phyloP scores from a whole-genome alignment of 2,329 filamentous ascomycete species.

The Helicocarpus griseus region DNA sequence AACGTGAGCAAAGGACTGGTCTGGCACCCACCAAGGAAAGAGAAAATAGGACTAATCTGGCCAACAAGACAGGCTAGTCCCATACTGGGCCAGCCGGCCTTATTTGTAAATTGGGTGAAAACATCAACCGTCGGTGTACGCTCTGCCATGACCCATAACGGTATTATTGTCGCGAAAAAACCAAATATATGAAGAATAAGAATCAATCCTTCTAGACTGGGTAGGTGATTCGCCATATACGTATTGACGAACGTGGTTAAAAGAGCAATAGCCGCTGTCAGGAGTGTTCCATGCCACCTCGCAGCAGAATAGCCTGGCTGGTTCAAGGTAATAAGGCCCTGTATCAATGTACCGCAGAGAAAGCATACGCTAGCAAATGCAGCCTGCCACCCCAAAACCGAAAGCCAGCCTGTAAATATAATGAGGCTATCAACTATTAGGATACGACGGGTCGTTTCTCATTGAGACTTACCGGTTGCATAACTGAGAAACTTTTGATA shows the following conservation, averaged over 20 bases:
- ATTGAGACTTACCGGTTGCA: conserved; percentile 25
- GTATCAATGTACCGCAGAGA: conserved; percentile 25
- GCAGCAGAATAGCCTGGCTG: conserved; percentile 26
- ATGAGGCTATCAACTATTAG: background rate
- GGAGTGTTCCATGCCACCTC: conserved; percentile 42
- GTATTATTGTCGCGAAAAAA: conserved; percentile 43
- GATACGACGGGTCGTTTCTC: background rate
- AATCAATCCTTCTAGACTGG: conserved; percentile 40
- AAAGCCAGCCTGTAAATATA: conserved; percentile 27
- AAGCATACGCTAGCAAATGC: conserved; percentile 30
- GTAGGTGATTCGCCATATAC: conserved; percentile 33
- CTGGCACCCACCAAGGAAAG: conserved; percentile 23
- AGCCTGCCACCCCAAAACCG: conserved; percentile 35
- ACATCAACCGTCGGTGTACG: conserved; percentile 33
- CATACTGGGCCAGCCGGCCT: conserved; percentile 35
- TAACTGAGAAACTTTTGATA: conserved; percentile 39
- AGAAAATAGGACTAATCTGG: conserved; percentile 25
- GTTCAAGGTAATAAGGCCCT: conserved; percentile 30
- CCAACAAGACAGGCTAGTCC: conserved; percentile 34
- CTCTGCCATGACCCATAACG: conserved; percentile 34
- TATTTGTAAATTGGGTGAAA: conserved; percentile 40
- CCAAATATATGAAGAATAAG: conserved; percentile 43
- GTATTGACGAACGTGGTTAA: conserved; percentile 36
- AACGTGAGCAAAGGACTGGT: background rate
- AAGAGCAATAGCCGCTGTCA: conserved; percentile 36